These are phyloP conservation scores for Sporisorium exsertum DNA, from an alignment of 1,284 basidiomycete species.

Conservation along the genomic window DNA sequence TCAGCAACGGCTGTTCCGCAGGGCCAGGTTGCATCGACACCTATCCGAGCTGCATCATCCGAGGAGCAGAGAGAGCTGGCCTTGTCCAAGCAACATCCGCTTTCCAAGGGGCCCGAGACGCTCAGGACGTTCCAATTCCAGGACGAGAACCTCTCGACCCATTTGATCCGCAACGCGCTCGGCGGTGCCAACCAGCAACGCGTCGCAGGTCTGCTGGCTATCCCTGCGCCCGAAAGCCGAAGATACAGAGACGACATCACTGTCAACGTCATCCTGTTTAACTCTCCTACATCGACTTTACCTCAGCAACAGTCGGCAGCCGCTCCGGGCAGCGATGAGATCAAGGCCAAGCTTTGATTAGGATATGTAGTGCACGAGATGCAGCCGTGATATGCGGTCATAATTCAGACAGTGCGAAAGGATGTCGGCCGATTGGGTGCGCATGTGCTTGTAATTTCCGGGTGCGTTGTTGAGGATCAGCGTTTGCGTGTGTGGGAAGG, in stretches of 20 bases:
- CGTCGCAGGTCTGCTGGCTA: slow-evolving; percentile 82
- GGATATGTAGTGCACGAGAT: not conserved
- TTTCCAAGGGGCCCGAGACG: slow-evolving; percentile 55
- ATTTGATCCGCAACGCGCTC: slow-evolving; percentile 92
- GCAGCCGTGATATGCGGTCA: slow-evolving; percentile 1
- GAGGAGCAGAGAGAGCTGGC: slow-evolving; percentile 45
- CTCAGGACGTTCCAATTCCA: slow-evolving; percentile 62
- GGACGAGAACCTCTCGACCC: slow-evolving; percentile 87
- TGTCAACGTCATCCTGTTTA: slow-evolving; percentile 60
- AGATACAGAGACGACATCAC: slow-evolving; percentile 65
- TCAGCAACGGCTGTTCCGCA: slow-evolving; percentile 62
- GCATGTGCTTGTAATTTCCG: not conserved
- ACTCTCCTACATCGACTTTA: slow-evolving; percentile 36
- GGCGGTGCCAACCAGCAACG: slow-evolving; percentile 82
- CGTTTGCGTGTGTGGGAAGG: not conserved
- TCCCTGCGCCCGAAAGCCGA: slow-evolving; percentile 81
- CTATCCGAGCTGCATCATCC: slow-evolving; percentile 27
- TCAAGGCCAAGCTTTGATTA: slow-evolving; percentile 38
- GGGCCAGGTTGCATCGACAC: slow-evolving; percentile 73
- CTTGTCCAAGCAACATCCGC: slow-evolving; percentile 60
- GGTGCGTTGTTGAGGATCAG: not conserved
- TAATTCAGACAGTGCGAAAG: not conserved
- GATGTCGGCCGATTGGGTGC: not conserved
- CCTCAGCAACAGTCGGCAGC: slow-evolving; percentile 14
- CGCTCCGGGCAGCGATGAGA: slow-evolving; percentile 1